Evolutionary conservation across 257 asterid genomes (phyloP), one percentile per base, ranked within the genome.

Genomic region (Scutellaria baicalensis): DNA sequence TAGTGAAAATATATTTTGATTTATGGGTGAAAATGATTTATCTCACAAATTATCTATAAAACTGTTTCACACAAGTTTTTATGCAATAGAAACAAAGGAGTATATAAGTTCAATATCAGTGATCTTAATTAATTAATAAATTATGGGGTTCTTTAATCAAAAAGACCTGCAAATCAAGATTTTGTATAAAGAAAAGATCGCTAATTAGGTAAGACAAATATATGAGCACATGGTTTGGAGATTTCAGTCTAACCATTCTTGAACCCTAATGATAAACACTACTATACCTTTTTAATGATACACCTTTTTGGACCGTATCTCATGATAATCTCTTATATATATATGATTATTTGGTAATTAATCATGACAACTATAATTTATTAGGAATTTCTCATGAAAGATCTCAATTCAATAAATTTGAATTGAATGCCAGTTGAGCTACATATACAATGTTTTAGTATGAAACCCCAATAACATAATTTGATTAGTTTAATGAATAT

Each of bases 221-320:
- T 74, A 50, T 33, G 55, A 58, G 69, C 89, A 84, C 86, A 79
- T 84, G 86, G 68, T 50, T 44, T 27, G 60, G n/a, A 76, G 71
- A 66, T 72, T 65, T 74, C 66, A 54, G 70, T 51, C 66, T 70
- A 73, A 70, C 42, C 77, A 27, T 2, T 48, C 68, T 61, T 64
- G 16, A 73, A 58, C 36, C 50, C 51, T 68, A 7, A 35, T 18
- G 40, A 42, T 68, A 51, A 44, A 2, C 23, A 4, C 4, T 9
- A 35, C 9, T 4, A n/a, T n/a, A 17, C 42, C 45, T 74, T 73
- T 40, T 47, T 23, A 36, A 17, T 38, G 8, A 73, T 52, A 3
- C 8, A 48, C 55, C 69, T 55, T 62, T 50, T 7, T 9, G 54
- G 61, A 60, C 66, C 64, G 52, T 54, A 66, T 77, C 78, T 64